These are phyloP conservation scores for Drechslerella dactyloides DNA, from an alignment of 2,329 filamentous ascomycete species.

Conservation along the genomic window DNA sequence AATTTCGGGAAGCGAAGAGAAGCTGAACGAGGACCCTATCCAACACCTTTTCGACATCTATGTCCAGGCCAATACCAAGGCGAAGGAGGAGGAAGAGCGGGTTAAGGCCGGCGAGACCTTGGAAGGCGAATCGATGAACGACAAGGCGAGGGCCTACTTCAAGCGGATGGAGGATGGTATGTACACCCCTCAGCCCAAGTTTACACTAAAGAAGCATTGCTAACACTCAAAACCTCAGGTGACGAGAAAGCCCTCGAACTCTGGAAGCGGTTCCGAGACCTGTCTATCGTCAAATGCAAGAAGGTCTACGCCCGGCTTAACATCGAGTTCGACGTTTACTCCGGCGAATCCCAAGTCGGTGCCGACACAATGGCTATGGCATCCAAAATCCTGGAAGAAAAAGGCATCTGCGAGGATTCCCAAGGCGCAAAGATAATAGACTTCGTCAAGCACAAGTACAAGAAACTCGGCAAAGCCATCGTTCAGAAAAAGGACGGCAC, in stretches of 20 bases:
- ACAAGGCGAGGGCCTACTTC: slow-evolving; percentile 76
- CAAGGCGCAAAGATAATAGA: slow-evolving; percentile 76
- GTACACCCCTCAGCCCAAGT: not conserved
- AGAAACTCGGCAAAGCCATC: slow-evolving; percentile 73
- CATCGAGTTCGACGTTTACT: slow-evolving; percentile 73
- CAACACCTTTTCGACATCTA: slow-evolving; percentile 84
- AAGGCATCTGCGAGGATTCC: slow-evolving; percentile 71
- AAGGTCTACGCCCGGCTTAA: slow-evolving; percentile 73
- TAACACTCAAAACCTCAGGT: slow-evolving; percentile 54
- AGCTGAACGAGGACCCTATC: slow-evolving; percentile 74
- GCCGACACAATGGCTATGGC: slow-evolving; percentile 71
- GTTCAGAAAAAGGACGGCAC: slow-evolving; percentile 77
- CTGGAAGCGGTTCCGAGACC: slow-evolving; percentile 71
- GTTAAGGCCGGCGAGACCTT: slow-evolving; percentile 52
- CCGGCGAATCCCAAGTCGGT: slow-evolving; percentile 75
- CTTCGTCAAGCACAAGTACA: slow-evolving; percentile 71
- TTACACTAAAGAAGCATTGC: not conserved
- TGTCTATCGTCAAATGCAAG: slow-evolving; percentile 72
- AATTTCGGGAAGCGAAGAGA: slow-evolving; percentile 75
- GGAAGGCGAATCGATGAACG: slow-evolving; percentile 62
- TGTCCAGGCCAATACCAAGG: slow-evolving; percentile 71
- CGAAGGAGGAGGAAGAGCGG: slow-evolving; percentile 64
- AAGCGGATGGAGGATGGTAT: slow-evolving; percentile 70
- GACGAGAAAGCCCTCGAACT: slow-evolving; percentile 67
- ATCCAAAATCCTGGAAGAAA: slow-evolving; percentile 68